Base-by-base conservation (phyloP, 2,329 filamentous ascomycete genomes). In the Penicillium sp. region DNA sequence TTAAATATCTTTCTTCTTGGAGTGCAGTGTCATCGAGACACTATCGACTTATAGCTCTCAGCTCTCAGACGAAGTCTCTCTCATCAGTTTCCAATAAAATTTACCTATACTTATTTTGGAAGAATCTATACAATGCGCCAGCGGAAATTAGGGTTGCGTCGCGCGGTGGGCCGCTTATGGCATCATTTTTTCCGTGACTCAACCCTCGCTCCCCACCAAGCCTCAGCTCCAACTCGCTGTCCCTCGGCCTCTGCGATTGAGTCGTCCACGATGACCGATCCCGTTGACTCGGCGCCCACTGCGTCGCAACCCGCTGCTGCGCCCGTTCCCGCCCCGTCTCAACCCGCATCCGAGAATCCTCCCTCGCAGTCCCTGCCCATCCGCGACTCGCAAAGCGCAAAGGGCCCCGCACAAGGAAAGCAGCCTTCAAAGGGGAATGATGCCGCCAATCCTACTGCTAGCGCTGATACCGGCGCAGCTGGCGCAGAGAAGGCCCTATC, bases 401-500 rank as follows among this genome's bases (percentile, higher is more conserved):
- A 52, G 23, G 38, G 36, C 40, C 42, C 49, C 39, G 43, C 54
- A 32, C 51, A 51, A 31, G 41, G 47, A 10, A 54, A 51, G 39
- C 40, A 48, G 32, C 25, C 46, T 13, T 13, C 48, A 23, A 56
- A 61, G 47, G 40, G 43, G 32, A 55, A 56, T 36, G 48, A 52
- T 39, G 45, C 33, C 37, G 38, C 56, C 18, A 38, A 57, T 28
- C 30, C 50, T 10, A 41, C 51, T 2, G 45, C 51, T 25, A 44
- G 40, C 4, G 42, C 51, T 2, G 45, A 51, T 25, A 44, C 40
- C 4, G 51, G 44, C 14, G 44, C 55, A 28, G 47, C 47, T 5
- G 54, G 51, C 11, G 55, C 49, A 10, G 56, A 57, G 18, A 62
- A 62, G 16, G 61, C 67, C 16, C 53, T 69, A 18, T 62, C 62